Conservation (phyloP, 1,284 basidiomycete genomes). For the Ceratobasidium sp. region DNA sequence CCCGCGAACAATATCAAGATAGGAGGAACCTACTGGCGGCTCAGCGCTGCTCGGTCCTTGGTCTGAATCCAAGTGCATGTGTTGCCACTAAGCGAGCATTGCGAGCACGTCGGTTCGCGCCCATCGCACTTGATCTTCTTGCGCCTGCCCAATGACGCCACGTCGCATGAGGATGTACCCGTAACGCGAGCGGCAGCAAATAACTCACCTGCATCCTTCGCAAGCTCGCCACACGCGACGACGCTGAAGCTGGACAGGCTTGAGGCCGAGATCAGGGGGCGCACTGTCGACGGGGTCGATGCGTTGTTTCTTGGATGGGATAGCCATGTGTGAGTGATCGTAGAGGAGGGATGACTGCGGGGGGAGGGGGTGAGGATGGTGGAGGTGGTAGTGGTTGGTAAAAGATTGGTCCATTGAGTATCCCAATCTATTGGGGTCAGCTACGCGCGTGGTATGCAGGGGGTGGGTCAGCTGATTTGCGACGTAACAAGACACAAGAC, state of each 20-base stretch:
- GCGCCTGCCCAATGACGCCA: conserved; percentile 60
- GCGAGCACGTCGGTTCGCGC: conserved; percentile 82
- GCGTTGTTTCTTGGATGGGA: conserved; percentile 74
- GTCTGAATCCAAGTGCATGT: conserved; percentile 87
- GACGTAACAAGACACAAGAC: conserved; percentile 41
- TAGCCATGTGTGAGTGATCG: conserved; percentile 61
- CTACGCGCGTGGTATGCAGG: conserved; percentile 42
- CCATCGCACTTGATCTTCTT: conserved; percentile 93
- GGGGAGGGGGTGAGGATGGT: conserved; percentile 56
- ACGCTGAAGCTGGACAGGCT: conserved; percentile 71
- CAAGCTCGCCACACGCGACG: conserved; percentile 83
- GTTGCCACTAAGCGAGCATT: conserved; percentile 74
- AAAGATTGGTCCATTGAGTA: conserved; percentile 20
- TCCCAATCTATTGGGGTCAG: conserved; percentile 35
- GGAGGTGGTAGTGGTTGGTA: conserved; percentile 49
- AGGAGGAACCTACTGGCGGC: conserved; percentile 74
- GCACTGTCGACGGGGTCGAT: conserved; percentile 64
- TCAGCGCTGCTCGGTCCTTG: conserved; percentile 84
- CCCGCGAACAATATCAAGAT: background rate
- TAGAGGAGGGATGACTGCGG: conserved; percentile 50
- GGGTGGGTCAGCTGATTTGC: conserved; percentile 40
- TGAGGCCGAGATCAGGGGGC: conserved; percentile 65
- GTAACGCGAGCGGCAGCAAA: conserved; percentile 14
- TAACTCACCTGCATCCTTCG: conserved; percentile 79
- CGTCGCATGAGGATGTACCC: conserved; percentile 46